Conservation (phyloP, 257 asterid species). For the Solanum sparsipilum region DNA sequence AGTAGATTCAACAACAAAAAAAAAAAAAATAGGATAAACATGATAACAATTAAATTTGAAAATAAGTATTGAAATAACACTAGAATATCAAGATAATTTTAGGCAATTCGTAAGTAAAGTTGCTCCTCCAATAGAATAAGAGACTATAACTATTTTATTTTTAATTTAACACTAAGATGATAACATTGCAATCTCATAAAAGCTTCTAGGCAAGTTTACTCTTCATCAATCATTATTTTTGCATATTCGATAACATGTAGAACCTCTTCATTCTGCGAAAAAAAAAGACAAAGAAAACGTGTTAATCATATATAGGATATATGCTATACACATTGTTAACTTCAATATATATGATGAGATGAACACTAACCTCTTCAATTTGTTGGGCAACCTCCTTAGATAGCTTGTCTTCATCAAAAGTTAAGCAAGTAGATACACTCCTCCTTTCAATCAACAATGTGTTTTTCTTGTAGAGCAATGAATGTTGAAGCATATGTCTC, state of each 20-base stretch:
- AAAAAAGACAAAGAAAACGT: not conserved
- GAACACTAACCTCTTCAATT: not conserved
- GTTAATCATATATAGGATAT: not conserved
- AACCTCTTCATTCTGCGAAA: not conserved
- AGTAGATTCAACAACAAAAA: not conserved
- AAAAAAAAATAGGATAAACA: not conserved
- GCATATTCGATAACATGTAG: no score
- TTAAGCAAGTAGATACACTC: not conserved
- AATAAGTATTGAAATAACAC: not conserved
- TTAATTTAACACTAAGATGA: not conserved
- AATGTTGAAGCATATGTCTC: not conserved
- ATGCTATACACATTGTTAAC: not conserved
- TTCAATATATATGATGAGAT: not conserved
- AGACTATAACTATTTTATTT: no score
- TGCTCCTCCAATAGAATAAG: not conserved
- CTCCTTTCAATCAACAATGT: not conserved
- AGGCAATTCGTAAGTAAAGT: no score
- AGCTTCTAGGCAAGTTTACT: no score
- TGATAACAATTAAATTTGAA: not conserved
- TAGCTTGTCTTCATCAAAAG: no score
- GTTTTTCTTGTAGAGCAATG: not conserved
- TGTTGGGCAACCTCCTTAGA: not conserved
- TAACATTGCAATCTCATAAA: no score
- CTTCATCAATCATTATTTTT: not conserved
- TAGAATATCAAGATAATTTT: not conserved